Conservation (phyloP, 257 asterid genomes). For the Solanum sejunctum region DNA sequence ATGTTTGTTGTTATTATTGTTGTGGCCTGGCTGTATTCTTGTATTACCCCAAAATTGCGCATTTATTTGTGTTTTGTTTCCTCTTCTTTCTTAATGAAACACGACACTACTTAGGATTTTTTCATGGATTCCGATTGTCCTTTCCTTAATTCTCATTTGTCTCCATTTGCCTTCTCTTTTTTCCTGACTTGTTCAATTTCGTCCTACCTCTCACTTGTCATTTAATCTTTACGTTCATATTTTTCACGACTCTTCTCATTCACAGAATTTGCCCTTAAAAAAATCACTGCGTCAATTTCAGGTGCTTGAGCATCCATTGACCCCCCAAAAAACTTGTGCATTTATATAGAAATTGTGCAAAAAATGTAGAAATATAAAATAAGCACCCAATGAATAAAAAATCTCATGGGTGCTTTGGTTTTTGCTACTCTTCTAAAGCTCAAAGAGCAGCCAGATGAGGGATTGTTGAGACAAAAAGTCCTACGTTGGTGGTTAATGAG, state of each 20-base stretch:
- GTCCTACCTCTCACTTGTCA: not conserved
- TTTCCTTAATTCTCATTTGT: conserved; percentile 14
- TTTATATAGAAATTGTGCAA: too few species aligned
- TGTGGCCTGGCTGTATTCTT: not conserved
- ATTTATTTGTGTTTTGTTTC: conserved; percentile 8
- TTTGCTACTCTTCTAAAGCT: too few species aligned
- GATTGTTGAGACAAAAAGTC: too few species aligned
- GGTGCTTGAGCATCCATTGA: too few species aligned
- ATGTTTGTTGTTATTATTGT: not conserved
- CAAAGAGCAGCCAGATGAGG: too few species aligned
- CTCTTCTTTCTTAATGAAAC: conserved; percentile 6
- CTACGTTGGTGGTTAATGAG: too few species aligned
- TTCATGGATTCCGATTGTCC: conserved; percentile 48
- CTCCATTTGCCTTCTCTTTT: not conserved
- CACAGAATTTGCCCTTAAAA: not conserved
- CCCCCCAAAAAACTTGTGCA: too few species aligned
- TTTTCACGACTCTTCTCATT: not conserved
- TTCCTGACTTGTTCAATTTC: not conserved
- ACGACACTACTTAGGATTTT: conserved; percentile 49
- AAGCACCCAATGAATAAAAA: too few species aligned
- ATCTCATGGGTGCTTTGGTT: too few species aligned
- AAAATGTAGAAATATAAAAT: too few species aligned
- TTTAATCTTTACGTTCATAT: not conserved
- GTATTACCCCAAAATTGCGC: not conserved
- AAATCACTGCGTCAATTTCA: not conserved